Percentiles rank a stretch among this genome's conserved stretches.
phyloP scores from a whole-genome alignment of 306 rosid species.

The Comarum palustre region DNA sequence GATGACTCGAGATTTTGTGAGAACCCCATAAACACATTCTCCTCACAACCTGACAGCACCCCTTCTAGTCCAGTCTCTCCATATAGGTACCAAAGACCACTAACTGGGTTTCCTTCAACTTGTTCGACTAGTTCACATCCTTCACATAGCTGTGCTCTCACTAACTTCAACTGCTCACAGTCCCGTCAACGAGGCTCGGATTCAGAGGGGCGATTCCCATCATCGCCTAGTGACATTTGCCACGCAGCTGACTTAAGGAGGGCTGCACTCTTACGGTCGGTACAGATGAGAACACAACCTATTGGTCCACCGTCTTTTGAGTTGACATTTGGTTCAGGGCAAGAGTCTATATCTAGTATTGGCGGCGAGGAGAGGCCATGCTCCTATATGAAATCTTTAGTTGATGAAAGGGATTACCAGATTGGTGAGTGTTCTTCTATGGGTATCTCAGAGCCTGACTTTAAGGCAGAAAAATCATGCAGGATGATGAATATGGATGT shows the following conservation, averaged over 20 bases:
- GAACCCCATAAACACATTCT: constrained; percentile 41
- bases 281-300: constrained; percentile 90
- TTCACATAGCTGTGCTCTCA: constrained; percentile 45
- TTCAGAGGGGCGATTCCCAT: constrained; percentile 94
- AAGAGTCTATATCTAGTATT: constrained; percentile 54
- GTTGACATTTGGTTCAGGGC: constrained; percentile 56
- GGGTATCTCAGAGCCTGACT: constrained; percentile 41
- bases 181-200: constrained; percentile 90
- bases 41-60: constrained; percentile 61
- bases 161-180: constrained; percentile 49
- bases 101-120: constrained; percentile 38
- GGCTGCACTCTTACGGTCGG: constrained; percentile 93
- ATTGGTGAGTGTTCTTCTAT: constrained; percentile 61
- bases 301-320: constrained; percentile 55
- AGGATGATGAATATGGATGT: constrained; percentile 48
- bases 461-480: constrained; percentile 50
- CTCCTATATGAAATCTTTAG: constrained; percentile 64
- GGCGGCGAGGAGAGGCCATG: constrained; percentile 68
- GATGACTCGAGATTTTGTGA: constrained; percentile 81
- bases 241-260: constrained; percentile 96
- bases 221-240: constrained; percentile 96
- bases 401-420: constrained; percentile 66
- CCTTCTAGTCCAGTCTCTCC: constrained; percentile 96
- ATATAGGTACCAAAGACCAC: constrained; percentile 62
- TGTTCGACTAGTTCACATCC: constrained; percentile 54